Evolutionary conservation across 2,329 filamentous ascomycete genomes (phyloP), one percentile per base, ranked within the genome.

Genomic region (Periglandula ipomoeae): DNA sequence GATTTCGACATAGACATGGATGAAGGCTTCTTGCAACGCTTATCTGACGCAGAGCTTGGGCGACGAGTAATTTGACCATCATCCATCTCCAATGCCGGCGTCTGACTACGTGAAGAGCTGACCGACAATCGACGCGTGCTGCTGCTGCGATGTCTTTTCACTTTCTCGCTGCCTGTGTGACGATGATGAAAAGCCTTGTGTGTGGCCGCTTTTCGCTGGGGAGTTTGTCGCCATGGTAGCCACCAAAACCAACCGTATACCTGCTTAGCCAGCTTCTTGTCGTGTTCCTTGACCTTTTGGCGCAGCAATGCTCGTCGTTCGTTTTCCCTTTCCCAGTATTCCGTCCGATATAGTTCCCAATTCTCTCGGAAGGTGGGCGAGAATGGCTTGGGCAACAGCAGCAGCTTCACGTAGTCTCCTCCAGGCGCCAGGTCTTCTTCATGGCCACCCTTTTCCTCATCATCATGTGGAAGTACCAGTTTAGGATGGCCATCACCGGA

Each of bases 311-410:
- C 79, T 11, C 93, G 82, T 2, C 91, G 83, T 65, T 95, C 89
- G 61, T 98, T 98, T 65, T 98, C 93, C 52, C 84, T 84, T 58
- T 96, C 91, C 93, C 93, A 98, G 68, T 96, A 98, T 52, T 96
- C 90, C 30, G 85, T 83, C 47, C 93, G 79, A 67, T 94, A 98
- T 15, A 91, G 75, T 61, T 98, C 93, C 93, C 93, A 98, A 55
- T 95, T 95, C 65, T 97, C 90, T 19, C 93, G 79, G 61, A 98
- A 98, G 42, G 88, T 89, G 0, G 93, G 85, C 5, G 88, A 94
- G 61, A 98, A 98, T 0, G 90, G 89, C 63, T 98, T 98, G 1
- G 93, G 89, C 10, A 96, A 78, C 7, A 98, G 74, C 17, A 97
- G 73, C 1, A 98, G 76, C 65, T 95, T 93, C 58, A 98, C 84